Percentiles rank a stretch among this genome's conserved stretches.
These are phyloP conservation scores for Penicillium crystallinum DNA, from an alignment of 495 filamentous ascomycete species.

Conservation along the genomic window DNA sequence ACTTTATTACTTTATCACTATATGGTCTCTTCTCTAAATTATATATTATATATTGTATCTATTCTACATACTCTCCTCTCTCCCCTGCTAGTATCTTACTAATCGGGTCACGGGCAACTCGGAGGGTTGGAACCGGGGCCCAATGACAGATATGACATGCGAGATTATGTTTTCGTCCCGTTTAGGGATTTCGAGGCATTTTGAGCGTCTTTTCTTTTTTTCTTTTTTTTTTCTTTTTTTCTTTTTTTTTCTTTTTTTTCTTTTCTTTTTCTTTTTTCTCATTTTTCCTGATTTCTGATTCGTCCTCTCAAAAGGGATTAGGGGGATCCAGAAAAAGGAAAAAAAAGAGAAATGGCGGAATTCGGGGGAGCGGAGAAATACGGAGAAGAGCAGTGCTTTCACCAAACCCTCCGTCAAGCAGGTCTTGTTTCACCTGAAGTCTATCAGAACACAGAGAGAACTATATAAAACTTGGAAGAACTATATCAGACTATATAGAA, in stretches of 20 bases:
- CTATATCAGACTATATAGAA: no score
- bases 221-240: not conserved
- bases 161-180: conserved; percentile 1
- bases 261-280: not conserved
- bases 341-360: conserved; percentile 4
- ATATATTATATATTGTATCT: no score
- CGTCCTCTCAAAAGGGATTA: not conserved
- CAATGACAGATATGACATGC: conserved; percentile 7
- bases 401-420: conserved; percentile 16
- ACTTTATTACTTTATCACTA: no score
- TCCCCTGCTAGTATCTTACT: no score
- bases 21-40: no score
- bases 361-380: conserved; percentile 15
- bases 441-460: no score
- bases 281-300: not conserved
- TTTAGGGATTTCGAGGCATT: not conserved
- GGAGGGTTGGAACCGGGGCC: conserved; percentile 1
- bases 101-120: no score
- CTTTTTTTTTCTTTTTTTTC: not conserved
- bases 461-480: no score
- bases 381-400: conserved; percentile 18
- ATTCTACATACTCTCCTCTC: no score
- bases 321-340: not conserved
- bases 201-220: no score
- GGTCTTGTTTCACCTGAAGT: conserved; percentile 12